These are phyloP conservation scores for Sarocladium strictum DNA, from an alignment of 2,329 filamentous ascomycete species.

Conservation along the genomic window DNA sequence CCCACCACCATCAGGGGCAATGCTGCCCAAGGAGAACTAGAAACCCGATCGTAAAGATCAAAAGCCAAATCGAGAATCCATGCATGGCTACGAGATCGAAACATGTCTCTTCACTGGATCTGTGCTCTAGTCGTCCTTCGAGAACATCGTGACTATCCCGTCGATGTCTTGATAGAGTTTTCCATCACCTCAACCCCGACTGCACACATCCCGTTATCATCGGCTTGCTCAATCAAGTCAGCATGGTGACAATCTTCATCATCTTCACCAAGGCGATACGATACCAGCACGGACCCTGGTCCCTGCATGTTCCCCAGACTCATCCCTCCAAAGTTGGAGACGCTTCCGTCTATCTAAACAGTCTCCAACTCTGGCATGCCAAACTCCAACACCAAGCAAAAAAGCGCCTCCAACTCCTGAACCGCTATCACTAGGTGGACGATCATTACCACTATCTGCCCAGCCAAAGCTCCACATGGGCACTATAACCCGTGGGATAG, in stretches of 20 bases:
- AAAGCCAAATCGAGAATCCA: too few relatives aligned
- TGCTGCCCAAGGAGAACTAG: slow-evolving; percentile 52
- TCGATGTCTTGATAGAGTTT: too few relatives aligned
- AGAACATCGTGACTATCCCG: too few relatives aligned
- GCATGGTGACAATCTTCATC: background rate
- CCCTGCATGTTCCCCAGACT: slow-evolving; percentile 5
- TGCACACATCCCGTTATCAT: too few relatives aligned
- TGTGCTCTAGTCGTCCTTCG: too few relatives aligned
- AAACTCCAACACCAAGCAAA: background rate
- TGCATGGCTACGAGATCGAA: too few relatives aligned
- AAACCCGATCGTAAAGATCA: background rate
- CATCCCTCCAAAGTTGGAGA: background rate
- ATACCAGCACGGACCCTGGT: background rate
- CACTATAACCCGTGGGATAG: background rate
- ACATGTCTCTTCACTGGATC: too few relatives aligned
- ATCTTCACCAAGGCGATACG: background rate
- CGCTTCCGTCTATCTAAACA: background rate
- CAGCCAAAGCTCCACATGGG: background rate
- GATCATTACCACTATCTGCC: background rate
- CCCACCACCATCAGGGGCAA: slow-evolving; percentile 46
- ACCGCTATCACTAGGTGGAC: slow-evolving; percentile 1
- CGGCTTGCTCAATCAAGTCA: background rate
- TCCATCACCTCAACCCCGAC: too few relatives aligned
- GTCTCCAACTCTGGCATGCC: background rate
- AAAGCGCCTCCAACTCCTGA: background rate